These are phyloP conservation scores for Chondrostereum purpureum DNA, from an alignment of 1,284 basidiomycete genomes.

Conservation along the genomic window DNA sequence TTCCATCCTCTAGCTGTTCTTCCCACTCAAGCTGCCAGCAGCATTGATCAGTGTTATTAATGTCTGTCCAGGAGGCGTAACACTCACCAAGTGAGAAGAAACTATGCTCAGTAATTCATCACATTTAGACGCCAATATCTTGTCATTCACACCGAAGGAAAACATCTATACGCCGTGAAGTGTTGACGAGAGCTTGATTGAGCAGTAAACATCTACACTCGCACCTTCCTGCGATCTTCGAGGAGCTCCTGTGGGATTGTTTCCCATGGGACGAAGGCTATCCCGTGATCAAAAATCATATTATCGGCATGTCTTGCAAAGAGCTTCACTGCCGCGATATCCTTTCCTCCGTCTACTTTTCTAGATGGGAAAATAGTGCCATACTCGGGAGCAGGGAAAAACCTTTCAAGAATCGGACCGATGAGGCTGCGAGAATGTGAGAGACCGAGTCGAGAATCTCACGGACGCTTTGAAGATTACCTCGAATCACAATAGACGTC, in stretches of 20 bases:
- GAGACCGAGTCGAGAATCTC: no score
- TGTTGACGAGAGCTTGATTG: no score
- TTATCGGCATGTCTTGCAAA: conserved; percentile 37
- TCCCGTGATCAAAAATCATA: conserved; percentile 32
- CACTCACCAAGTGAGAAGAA: no score
- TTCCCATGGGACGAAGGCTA: conserved; percentile 38
- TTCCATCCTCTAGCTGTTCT: conserved; percentile 48
- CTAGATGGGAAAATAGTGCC: conserved; percentile 40
- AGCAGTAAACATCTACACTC: no score
- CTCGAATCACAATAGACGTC: conserved; percentile 49
- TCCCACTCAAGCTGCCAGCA: conserved; percentile 36
- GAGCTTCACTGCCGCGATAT: conserved; percentile 41
- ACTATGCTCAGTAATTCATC: no score
- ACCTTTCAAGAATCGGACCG: conserved; percentile 37
- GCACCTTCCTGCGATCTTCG: conserved; percentile 37
- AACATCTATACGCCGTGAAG: no score
- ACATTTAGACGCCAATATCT: no score
- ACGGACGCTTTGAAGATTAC: no score
- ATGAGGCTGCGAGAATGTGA: no score
- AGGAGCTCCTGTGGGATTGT: conserved; percentile 42
- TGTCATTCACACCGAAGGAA: no score
- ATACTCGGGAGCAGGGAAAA: conserved; percentile 40
- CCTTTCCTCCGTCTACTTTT: conserved; percentile 31
- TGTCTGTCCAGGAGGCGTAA: no score
- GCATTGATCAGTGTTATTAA: no score